Evolutionary conservation across 106 monocot species (phyloP), one percentile per base, ranked within the genome.

Genomic region (Cymbidium sinense): DNA sequence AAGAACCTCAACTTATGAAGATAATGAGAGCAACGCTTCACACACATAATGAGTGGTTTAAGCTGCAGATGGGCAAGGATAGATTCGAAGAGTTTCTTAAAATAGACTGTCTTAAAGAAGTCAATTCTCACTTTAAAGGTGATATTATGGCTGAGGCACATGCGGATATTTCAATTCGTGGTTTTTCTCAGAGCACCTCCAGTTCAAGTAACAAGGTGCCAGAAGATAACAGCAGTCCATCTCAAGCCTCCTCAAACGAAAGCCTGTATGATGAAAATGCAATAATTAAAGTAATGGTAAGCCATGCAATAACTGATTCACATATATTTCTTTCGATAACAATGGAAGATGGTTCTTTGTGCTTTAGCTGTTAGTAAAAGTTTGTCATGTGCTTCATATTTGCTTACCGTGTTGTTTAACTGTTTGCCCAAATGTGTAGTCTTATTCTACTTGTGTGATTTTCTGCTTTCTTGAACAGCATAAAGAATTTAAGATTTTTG

Each of bases 21-120:
- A 89, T 99, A 79, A 87, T 99, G 84, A 87, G 94, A 80, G 85
- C 88, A 65, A 87, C 88, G 34, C 83, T 99, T 58, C 85, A 94
- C 76, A 88, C 92, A 20, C 98, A 99, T 44, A 87, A 64, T 58
- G 94, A 99, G 61, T 99, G 98, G 94, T 99, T 92, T 83, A 99
- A 87, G 86, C 86, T 99, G 74, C 98, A 99, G 77, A 99, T 94
- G 98, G 90, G 98, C 79, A 99, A 92, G 73, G 98, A 99, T 58
- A 85, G 84, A 17, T 99, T 99, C 80, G 98, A 92, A 79, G 88
- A 86, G 51, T 67, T 94, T 19, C 77, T 99, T 41, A 92, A 92
- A 79, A 95, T 99, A 81, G 87, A 94, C 82, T 50, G 43, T 28
- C 78, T 99, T 50, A 94, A 92, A 80, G 87, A 95, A 69, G 79